Base-by-base conservation (phyloP, 768 basidiomycete species). In the Pholiota conissans region DNA sequence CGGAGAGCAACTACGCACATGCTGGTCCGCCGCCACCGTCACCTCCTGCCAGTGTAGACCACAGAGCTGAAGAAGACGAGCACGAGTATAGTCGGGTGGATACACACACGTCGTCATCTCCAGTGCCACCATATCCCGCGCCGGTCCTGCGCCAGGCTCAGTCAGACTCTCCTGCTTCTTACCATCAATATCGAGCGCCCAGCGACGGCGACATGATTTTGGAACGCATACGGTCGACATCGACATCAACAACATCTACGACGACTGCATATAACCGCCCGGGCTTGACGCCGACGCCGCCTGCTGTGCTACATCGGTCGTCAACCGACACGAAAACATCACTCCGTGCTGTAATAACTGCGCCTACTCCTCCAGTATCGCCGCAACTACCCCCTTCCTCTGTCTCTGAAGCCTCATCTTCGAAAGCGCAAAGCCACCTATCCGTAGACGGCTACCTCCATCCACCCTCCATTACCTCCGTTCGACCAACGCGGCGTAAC, bases 11-110 rank as follows among this genome's bases (percentile, higher is more conserved):
- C 20, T 45, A 45, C 9, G 22, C 42, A 3, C 71, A 70, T 60
- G 52, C 71, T 40, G 84, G 85, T n/a, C 85, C 84, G 8, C 84
- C 83, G 0, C 84, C 84, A 2, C 84, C 85, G 9, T 85, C 61
- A 28, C 73, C 72, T 24, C 73, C 73, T 11, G 72, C 71, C 5
- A 74, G 73, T 53, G 62, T 73, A 46, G 70, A 74, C 13, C 68
- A 71, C n/a, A 55, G 49, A 40, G 61, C 62, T 57, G 63, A 68
- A 47, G 61, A 65, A 24, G 58, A 57, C 54, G 24, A 45, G 11
- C 46, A 24, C 2, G 48, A 29, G n/a, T 14, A 55, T 49, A n/a
- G 30, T 47, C 24, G 9, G n/a, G n/a, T n/a, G n/a, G n/a, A n/a
- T n/a, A n/a, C n/a, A n/a, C n/a, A 35, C 28, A 24, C 68, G 66